These are phyloP conservation scores for Sporisorium scitamineum DNA, from an alignment of 1,284 basidiomycete genomes.

Conservation along the genomic window DNA sequence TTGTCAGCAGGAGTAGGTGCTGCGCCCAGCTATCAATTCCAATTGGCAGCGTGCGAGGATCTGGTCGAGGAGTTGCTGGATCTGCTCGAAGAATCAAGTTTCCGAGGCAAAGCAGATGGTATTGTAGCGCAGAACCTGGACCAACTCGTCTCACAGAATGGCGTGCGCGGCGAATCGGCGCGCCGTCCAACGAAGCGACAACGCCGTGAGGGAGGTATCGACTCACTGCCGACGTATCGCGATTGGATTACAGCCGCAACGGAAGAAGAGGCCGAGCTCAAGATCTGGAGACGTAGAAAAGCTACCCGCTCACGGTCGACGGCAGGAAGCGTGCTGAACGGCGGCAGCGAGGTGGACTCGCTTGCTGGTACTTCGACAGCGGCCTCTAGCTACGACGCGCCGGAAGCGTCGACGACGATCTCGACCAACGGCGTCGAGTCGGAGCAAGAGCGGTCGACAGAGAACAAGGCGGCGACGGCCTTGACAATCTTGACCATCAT, in stretches of 20 bases:
- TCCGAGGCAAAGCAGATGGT: slow-evolving; percentile 73
- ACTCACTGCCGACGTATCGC: slow-evolving; percentile 45
- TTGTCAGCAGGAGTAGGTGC: slow-evolving; percentile 76
- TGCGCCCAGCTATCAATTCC: slow-evolving; percentile 75
- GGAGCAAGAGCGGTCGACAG: slow-evolving; percentile 44
- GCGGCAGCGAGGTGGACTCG: slow-evolving; percentile 21
- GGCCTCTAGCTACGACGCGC: slow-evolving; percentile 8
- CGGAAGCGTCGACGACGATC: slow-evolving; percentile 25
- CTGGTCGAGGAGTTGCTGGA: slow-evolving; percentile 89
- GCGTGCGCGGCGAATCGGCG: background rate
- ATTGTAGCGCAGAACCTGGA: slow-evolving; percentile 1
- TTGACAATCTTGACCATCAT: slow-evolving; percentile 83
- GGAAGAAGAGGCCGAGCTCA: slow-evolving; percentile 60
- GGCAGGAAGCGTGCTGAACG: slow-evolving; percentile 26
- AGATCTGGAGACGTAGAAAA: slow-evolving; percentile 49
- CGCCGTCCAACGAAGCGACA: slow-evolving; percentile 18
- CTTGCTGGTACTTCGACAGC: slow-evolving; percentile 10
- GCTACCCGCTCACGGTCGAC: slow-evolving; percentile 27
- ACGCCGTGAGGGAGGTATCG: slow-evolving; percentile 49
- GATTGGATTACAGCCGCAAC: slow-evolving; percentile 61
- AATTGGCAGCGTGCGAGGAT: slow-evolving; percentile 81
- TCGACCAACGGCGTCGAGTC: slow-evolving; percentile 37
- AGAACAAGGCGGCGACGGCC: slow-evolving; percentile 75
- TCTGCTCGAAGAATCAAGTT: slow-evolving; percentile 83
- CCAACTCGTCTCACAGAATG: slow-evolving; percentile 3